These are phyloP conservation scores for Trypethelium eluteriae DNA, from an alignment of 495 filamentous ascomycete species.

Conservation along the genomic window DNA sequence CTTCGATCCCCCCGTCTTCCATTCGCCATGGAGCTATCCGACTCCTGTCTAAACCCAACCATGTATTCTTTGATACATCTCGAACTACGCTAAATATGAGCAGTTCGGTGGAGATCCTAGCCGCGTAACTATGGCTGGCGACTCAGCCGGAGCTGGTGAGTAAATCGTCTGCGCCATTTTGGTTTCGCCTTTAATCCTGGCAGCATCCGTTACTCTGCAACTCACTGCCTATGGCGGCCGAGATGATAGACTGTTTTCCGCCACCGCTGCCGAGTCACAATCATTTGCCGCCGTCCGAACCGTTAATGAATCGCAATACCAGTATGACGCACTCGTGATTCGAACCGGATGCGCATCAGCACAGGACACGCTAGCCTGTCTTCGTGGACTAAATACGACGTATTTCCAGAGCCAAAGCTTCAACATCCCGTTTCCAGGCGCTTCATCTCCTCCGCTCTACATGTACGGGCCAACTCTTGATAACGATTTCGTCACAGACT, in stretches of 20 bases:
- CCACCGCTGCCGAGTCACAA: constrained; percentile 56
- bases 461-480: constrained; percentile 56
- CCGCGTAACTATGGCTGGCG: constrained; percentile 63
- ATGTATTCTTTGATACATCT: too few relatives aligned
- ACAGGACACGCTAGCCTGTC: constrained; percentile 48
- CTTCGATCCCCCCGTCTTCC: too few relatives aligned
- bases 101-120: constrained; percentile 67
- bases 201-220: constrained; percentile 57
- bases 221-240: constrained; percentile 54
- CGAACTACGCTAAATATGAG: not conserved
- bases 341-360: constrained; percentile 46
- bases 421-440: constrained; percentile 48
- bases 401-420: constrained; percentile 49
- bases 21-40: too few relatives aligned
- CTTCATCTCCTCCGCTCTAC: constrained; percentile 44
- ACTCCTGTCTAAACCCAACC: too few relatives aligned
- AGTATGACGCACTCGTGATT: constrained; percentile 54
- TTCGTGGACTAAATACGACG: constrained; percentile 45
- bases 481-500: constrained; percentile 49
- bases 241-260: constrained; percentile 53
- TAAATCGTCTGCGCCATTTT: not conserved
- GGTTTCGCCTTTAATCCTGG: constrained; percentile 24
- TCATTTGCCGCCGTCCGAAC: constrained; percentile 57
- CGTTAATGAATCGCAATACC: constrained; percentile 53
- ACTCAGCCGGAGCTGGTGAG: constrained; percentile 50